Evolutionary conservation across 352 stramenopile species (phyloP).

Genomic region (Pythium aristosporum): DNA sequence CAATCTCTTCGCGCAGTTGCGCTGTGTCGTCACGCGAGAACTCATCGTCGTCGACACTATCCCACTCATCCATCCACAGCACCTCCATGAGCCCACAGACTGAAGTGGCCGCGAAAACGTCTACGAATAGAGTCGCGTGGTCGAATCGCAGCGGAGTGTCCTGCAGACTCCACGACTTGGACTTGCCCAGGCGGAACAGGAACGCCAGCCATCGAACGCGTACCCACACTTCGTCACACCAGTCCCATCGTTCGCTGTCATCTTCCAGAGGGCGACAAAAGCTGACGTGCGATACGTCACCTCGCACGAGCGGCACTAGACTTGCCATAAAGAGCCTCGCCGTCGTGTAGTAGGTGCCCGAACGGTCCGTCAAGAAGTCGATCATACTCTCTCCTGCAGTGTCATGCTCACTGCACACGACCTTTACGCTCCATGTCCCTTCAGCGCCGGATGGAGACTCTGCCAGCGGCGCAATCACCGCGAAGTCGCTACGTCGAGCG

Average conservation of each 20-base stretch:
- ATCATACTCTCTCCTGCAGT: background rate
- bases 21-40: background rate
- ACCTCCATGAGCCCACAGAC: background rate
- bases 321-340: background rate
- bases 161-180: background rate
- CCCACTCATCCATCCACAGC: background rate
- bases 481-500: background rate
- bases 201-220: background rate
- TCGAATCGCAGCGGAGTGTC: background rate
- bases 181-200: background rate
- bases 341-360: background rate
- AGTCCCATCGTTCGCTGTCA: background rate
- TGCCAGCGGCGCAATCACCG: background rate
- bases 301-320: background rate
- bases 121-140: background rate
- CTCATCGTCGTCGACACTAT: background rate
- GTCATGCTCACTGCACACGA: background rate
- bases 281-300: background rate
- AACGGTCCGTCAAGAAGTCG: background rate
- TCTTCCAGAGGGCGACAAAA: background rate
- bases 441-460: background rate
- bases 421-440: background rate
- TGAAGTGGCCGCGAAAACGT: background rate
- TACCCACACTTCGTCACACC: background rate
- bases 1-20: background rate